Conservation (phyloP, 176 grass and related monocot species). For the Oropetium thomaeum region DNA sequence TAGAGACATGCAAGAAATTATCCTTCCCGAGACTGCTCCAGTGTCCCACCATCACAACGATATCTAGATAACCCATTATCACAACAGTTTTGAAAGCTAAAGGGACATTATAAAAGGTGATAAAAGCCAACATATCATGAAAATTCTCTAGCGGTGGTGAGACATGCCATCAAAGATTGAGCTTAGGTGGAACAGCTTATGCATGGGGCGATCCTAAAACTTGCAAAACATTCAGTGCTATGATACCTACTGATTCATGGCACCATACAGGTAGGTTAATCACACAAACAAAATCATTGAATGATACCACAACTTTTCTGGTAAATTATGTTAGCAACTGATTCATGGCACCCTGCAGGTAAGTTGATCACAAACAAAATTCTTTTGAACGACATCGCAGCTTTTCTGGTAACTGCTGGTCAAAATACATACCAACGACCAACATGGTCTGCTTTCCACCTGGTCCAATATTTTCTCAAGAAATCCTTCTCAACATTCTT, state of each 20-base stretch:
- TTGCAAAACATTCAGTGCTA: neutral
- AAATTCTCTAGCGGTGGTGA: neutral
- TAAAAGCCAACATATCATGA: too few species aligned
- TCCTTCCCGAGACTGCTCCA: neutral
- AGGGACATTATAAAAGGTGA: neutral
- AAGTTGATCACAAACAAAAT: neutral
- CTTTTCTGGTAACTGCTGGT: constrained; percentile 23
- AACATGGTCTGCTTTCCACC: constrained; percentile 84
- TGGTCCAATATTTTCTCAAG: constrained; percentile 90
- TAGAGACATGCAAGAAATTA: neutral
- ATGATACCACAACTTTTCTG: neutral
- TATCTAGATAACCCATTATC: neutral
- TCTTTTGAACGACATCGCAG: constrained; percentile 16
- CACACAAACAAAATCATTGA: constrained; percentile 12
- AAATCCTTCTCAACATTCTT: constrained; percentile 97
- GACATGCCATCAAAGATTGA: neutral
- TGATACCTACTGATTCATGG: neutral
- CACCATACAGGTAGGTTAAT: neutral
- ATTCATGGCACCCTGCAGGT: neutral
- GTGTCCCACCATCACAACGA: neutral
- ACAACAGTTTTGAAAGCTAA: neutral
- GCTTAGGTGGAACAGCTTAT: neutral
- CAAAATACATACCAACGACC: constrained; percentile 68
- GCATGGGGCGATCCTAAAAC: neutral
- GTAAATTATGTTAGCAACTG: constrained; percentile 4